Evolutionary conservation across 345 rosid species (phyloP), one percentile per base, ranked within the genome.

Genomic region (Heritiera fomes): DNA sequence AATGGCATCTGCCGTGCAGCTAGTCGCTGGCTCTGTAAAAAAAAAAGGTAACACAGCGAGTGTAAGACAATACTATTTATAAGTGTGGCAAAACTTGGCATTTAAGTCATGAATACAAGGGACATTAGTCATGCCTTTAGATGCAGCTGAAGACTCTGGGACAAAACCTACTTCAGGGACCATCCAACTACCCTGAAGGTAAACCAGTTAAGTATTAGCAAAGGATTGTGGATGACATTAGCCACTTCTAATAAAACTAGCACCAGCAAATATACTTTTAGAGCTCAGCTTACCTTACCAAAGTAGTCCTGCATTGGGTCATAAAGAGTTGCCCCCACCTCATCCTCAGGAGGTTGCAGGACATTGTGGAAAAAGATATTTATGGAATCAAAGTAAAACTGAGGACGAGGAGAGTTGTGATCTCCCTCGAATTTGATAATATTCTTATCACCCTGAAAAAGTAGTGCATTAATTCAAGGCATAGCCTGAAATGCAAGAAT

Each of bases 391-490:
- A 94, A 96, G 86, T 96, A 96, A 76, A 96, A 96, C 40, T 84
- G 99, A 43, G 99, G 99, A 41, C 99, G 94, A 32, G 93, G 95
- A 55, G 99, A 94, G 81, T 96, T 96, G 87, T 96, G 99, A 81
- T 96, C 99, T 87, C 99, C 99, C 78, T 94, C 97, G 81, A 96
- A 96, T 80, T 94, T 96, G 85, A 96, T 94, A 65, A 96, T 89
- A 81, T 96, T 96, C 89, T 96, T 96, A 90, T 95, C 98, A 47
- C 99, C 99, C 99, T 95, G 89, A 78, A 82, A 83, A 74, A 79
- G 58, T 55, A 55, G 52, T 47, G 70, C 45, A 49, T 80, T 53
- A 68, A 61, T 77, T 72, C 64, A 79, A 83, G 73, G 40, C 56
- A 55, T 38, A 72, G 53, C 58, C 61, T 59, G 43, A 58, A 80